Conservation (phyloP, 495 filamentous ascomycete species). For the Trichoderma gamsii region DNA sequence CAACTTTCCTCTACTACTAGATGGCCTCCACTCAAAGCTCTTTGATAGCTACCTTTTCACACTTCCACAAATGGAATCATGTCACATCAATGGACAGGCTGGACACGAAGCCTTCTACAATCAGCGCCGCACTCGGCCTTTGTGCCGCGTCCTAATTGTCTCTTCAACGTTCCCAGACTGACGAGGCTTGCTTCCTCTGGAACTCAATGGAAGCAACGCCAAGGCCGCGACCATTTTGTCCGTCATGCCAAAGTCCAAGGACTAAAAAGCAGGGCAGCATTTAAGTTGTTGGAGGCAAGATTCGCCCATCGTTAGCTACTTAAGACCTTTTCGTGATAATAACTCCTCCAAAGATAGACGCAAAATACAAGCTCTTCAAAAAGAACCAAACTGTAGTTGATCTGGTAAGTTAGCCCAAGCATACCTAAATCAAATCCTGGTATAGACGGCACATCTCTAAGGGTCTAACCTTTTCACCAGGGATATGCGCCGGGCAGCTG, state of each 20-base stretch:
- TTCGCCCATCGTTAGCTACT: neutral
- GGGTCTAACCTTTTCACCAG: slow-evolving; percentile 33
- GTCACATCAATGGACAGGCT: neutral
- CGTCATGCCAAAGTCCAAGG: slow-evolving; percentile 66
- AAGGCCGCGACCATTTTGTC: slow-evolving; percentile 62
- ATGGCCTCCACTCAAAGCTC: neutral
- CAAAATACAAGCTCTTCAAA: slow-evolving; percentile 71
- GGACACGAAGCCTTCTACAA: neutral
- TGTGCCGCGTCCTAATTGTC: slow-evolving; percentile 17
- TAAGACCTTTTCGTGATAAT: slow-evolving; percentile 14
- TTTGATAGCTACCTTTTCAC: neutral
- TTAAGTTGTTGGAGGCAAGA: slow-evolving; percentile 76
- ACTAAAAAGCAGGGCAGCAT: slow-evolving; percentile 83
- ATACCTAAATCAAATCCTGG: neutral
- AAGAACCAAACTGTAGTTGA: slow-evolving; percentile 82
- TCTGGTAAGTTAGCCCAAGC: slow-evolving; percentile 47
- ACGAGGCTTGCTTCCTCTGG: slow-evolving; percentile 3
- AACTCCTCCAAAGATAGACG: slow-evolving; percentile 56
- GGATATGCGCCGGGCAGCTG: slow-evolving; percentile 92
- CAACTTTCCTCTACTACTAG: neutral
- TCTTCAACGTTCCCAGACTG: slow-evolving; percentile 2
- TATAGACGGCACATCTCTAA: neutral
- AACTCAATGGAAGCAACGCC: slow-evolving; percentile 68
- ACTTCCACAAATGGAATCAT: neutral
- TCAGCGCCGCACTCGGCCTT: neutral